Evolutionary conservation across 106 monocot genomes (phyloP).

Genomic region (Xerophyta viscosa): DNA sequence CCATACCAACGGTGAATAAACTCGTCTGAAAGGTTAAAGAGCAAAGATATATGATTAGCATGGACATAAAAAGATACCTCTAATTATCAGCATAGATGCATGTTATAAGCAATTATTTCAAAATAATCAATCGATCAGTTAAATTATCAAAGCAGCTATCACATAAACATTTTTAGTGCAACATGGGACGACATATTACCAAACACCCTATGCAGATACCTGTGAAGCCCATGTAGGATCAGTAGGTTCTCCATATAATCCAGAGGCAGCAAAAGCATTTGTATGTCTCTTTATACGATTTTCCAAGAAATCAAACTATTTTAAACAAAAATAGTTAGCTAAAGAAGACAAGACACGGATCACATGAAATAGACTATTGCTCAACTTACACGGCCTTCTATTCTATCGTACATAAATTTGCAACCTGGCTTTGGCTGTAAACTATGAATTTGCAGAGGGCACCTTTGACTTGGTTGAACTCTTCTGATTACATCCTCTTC

Average conservation of each 20-base stretch:
- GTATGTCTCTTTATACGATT: constrained; percentile 54
- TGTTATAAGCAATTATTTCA: too few species aligned
- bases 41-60: too few species aligned
- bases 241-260: constrained; percentile 62
- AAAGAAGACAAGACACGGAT: not conserved
- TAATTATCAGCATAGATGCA: too few species aligned
- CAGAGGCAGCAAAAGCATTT: constrained; percentile 34
- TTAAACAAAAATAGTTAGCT: constrained; percentile 5
- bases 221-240: constrained; percentile 87
- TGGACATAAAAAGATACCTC: too few species aligned
- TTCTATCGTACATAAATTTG: constrained; percentile 82
- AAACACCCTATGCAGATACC: constrained; percentile 28
- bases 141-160: too few species aligned
- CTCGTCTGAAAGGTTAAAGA: constrained; percentile 43
- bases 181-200: too few species aligned
- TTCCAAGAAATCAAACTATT: constrained; percentile 76
- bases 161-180: too few species aligned
- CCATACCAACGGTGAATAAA: constrained; percentile 86
- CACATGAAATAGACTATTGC: not conserved
- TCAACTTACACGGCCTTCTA: constrained; percentile 63
- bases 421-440: constrained; percentile 64
- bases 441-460: constrained; percentile 49
- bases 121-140: too few species aligned
- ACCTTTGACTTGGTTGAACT: constrained; percentile 60
- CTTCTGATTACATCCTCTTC: constrained; percentile 82